Evolutionary conservation across 2,329 filamentous ascomycete genomes (phyloP).

Genomic region (Cordyceps tenuipes): DNA sequence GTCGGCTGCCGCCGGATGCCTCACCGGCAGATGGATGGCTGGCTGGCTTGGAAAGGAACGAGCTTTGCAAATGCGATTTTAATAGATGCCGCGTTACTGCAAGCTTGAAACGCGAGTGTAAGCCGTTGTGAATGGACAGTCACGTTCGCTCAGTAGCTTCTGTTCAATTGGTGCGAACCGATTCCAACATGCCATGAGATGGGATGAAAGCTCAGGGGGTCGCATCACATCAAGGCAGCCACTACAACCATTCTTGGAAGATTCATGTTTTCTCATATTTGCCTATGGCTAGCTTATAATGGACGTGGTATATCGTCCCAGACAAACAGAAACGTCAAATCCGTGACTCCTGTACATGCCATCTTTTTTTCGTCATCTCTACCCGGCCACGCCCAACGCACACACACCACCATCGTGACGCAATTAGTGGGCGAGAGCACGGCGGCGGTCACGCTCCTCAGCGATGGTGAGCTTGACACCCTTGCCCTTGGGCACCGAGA

Average conservation of each 20-base stretch:
- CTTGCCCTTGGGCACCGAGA: slow-evolving; percentile 99
- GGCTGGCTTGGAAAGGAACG: neutral
- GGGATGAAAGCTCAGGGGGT: neutral
- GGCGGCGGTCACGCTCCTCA: slow-evolving; percentile 97
- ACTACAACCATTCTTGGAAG: slow-evolving; percentile 12
- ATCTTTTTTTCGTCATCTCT: slow-evolving; percentile 18
- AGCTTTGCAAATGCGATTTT: neutral
- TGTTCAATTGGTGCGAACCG: neutral
- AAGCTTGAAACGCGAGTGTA: neutral
- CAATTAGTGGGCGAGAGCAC: slow-evolving; percentile 55
- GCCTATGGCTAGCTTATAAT: slow-evolving; percentile 27
- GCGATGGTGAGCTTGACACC: slow-evolving; percentile 99
- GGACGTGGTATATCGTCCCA: slow-evolving; percentile 15
- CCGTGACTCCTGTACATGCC: slow-evolving; percentile 34
- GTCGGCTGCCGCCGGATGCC: neutral
- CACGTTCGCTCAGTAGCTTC: no score
- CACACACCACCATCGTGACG: neutral
- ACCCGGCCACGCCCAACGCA: slow-evolving; percentile 13
- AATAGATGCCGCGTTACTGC: neutral
- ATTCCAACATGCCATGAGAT: neutral
- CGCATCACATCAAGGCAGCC: neutral
- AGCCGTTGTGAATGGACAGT: neutral
- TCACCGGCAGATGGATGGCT: neutral
- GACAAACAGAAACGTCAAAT: slow-evolving; percentile 30
- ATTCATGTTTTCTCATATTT: slow-evolving; percentile 30